Percentiles rank a stretch among this genome's conserved stretches.
Evolutionary conservation across 768 basidiomycete genomes (phyloP).

Genomic region (Hirschioporus abietinus): DNA sequence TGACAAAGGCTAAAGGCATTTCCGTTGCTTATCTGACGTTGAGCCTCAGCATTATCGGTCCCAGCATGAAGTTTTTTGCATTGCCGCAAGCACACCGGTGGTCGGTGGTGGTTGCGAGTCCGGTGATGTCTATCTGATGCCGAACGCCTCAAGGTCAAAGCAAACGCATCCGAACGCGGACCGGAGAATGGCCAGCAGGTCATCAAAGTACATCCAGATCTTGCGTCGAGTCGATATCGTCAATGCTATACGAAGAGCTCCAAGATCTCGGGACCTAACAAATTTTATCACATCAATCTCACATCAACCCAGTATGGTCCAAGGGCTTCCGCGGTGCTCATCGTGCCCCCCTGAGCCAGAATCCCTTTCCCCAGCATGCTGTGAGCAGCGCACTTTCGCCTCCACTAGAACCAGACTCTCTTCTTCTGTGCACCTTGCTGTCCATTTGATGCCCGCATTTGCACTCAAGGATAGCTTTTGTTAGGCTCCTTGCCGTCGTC

Average conservation of each 20-base stretch:
- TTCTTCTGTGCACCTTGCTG: not conserved
- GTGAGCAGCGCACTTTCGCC: not conserved
- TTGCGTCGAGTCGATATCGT: constrained; percentile 81
- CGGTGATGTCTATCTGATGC: not conserved
- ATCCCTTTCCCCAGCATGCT: not conserved
- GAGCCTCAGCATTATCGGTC: not conserved
- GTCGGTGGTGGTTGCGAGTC: not conserved
- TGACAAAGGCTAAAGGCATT: not conserved
- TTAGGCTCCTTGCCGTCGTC: not conserved
- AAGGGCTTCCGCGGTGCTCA: not conserved
- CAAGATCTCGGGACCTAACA: not conserved
- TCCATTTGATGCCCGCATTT: not conserved
- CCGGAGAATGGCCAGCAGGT: constrained; percentile 34
- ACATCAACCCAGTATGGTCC: not conserved
- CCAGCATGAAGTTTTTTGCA: not conserved
- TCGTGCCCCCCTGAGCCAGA: not conserved
- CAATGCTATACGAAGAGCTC: not conserved
- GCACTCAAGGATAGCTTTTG: not conserved
- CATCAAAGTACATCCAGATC: constrained; percentile 96
- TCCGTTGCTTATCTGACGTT: not conserved
- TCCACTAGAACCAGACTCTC: not conserved
- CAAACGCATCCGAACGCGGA: not conserved
- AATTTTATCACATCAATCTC: not conserved
- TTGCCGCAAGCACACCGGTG: not conserved
- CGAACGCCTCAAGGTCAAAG: not conserved